A percentile compares a stretch with the other conserved stretches of the same genome.
Conservation (phyloP, 805 yeast species). For the Candida silvicultrix region DNA sequence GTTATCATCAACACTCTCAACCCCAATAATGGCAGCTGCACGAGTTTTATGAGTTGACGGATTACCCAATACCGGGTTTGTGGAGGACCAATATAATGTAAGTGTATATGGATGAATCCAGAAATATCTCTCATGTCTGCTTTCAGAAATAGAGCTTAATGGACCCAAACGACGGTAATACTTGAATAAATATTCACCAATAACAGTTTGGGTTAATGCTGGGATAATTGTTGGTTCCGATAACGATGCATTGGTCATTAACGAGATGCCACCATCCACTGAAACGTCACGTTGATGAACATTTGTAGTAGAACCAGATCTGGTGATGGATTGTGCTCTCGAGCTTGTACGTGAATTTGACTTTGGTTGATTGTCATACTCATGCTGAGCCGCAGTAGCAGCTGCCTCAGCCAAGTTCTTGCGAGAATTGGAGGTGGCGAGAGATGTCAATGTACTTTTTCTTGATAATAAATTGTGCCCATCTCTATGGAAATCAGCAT, state of each 20-base stretch:
- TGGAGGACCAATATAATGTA: constrained; percentile 83
- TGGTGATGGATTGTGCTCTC: constrained; percentile 7
- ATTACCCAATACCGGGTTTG: constrained; percentile 70
- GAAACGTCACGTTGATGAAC: constrained; percentile 17
- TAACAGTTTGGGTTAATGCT: constrained; percentile 85
- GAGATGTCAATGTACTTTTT: constrained; percentile 17
- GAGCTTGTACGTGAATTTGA: constrained; percentile 13
- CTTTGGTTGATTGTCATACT: constrained; percentile 17
- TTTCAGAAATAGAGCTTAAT: constrained; percentile 62
- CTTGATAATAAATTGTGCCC: constrained; percentile 10
- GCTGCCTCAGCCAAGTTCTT: constrained; percentile 24
- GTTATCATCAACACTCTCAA: constrained; percentile 74
- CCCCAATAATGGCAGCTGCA: constrained; percentile 74
- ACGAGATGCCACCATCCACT: constrained; percentile 29
- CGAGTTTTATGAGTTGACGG: constrained; percentile 62
- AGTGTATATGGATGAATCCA: constrained; percentile 95
- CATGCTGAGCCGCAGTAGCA: constrained; percentile 22
- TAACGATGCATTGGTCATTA: constrained; percentile 54
- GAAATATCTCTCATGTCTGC: constrained; percentile 85
- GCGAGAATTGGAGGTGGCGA: constrained; percentile 18
- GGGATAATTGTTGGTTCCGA: constrained; percentile 72
- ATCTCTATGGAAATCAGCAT: constrained; percentile 14
- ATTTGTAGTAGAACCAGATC: constrained; percentile 10
- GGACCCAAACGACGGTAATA: constrained; percentile 77
- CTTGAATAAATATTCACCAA: constrained; percentile 86